Base-by-base conservation (phyloP, 345 rosid genomes). In the Rubroshorea leprosula region DNA sequence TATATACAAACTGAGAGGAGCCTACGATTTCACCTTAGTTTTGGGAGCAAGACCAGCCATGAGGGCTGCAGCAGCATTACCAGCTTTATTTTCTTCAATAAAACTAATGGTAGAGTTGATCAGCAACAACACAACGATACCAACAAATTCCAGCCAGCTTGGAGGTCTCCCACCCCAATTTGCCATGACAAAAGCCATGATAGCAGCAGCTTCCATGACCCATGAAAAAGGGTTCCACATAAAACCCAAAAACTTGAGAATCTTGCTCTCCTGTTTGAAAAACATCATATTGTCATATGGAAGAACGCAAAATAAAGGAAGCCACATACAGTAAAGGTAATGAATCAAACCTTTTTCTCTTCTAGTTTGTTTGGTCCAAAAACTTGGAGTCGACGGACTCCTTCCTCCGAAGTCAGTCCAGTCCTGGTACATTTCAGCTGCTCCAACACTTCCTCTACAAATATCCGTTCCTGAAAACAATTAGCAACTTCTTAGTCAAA, bases 221-320 rank as follows among this genome's bases (percentile, higher is more conserved):
- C 97, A 90, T 15, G 97, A 90, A 70, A 90, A 67, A 13, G 97
- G 97, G 57, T 90, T 90, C 97, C 97, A 90, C 97, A 90, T 90
- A 63, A 90, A 90, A 16, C 97, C 97, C 70, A 90, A 59, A 65
- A 90, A 90, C 78, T 90, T 90, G 57, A 87, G 77, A 52, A 87
- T 0, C 69, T 90, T 90, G 87, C 90, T 85, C 66, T 81, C 84
- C 97, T 90, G 83, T 68, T 62, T 25, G 6, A 48, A 47, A 50
- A 62, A 5, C 38, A 61, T 1, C 47, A 44, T 13, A 41, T 10
- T 44, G n/a, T 14, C 47, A 44, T n/a, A n/a, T 20, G 2, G 48
- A 49, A 22, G 35, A 62, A 29, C 39, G 51, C 31, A 17, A 62
- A 56, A 11, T 13, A 35, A 8, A 5, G 44, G 26, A 31, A 3